Evolutionary conservation across 2,329 filamentous ascomycete species (phyloP), one percentile per base, ranked within the genome.

Genomic region (Davidsoniella australis): DNA sequence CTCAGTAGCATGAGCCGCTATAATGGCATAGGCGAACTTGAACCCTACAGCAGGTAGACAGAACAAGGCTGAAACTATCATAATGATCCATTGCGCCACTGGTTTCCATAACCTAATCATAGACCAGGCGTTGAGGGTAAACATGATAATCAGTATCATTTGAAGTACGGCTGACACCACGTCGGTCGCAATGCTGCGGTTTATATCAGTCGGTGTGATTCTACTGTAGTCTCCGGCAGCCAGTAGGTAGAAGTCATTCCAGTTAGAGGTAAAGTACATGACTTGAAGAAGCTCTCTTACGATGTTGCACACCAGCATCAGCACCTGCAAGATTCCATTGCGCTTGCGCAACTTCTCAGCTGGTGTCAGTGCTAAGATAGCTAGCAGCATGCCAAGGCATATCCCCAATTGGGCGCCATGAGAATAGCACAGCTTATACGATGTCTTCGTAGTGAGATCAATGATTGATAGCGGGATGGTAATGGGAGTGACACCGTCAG

Each of bases 391-490:
- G 53, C 81, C 64, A 51, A 80, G 55, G 43, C 74, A 76, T 20
- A 81, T 76, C 26, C 85, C 85, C 47, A 87, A 69, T 60, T 89
- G 83, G 16, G 72, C 65, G 47, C 75, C 79, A 60, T 80, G 85
- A 63, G 78, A 80, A 67, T 84, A 76, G 59, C 59, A 60, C 23
- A 64, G 60, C 56, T 60, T 64, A 54, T 62, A 53, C 39, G 61
- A 58, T 26, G 60, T 58, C 20, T 57, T 54, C 53, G 61, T 62
- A 46, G 60, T 56, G 20, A 44, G 38, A 54, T 68, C 61, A 43
- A 71, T 26, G 16, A 23, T n/a, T 14, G 37, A 17, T 4, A 49
- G n/a, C 9, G 41, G n/a, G 4, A 49, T 20, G 1, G 40, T 20
- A 12, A 43, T 38, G 8, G 17, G 17, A 12, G 47, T 43, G 8